Evolutionary conservation across 495 filamentous ascomycete species (phyloP).

Genomic region (Collariella sp.): DNA sequence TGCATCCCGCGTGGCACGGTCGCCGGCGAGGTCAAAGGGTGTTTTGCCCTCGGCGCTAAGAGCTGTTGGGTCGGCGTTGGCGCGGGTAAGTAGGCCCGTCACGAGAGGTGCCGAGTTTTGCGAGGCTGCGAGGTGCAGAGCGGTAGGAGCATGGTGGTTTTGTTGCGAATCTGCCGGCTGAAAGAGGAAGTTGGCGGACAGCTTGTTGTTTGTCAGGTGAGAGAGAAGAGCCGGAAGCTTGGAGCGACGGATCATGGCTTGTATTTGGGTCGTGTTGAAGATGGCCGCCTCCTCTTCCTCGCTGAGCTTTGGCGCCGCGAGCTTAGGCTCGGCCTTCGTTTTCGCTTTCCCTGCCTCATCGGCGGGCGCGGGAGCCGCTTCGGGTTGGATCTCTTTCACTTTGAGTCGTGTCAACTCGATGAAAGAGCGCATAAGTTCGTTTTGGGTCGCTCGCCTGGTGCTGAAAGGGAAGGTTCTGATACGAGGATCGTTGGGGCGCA

Average conservation of each 20-base stretch:
- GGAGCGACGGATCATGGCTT: slow-evolving; percentile 78
- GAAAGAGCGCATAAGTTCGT: slow-evolving; percentile 86
- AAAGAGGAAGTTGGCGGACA: slow-evolving; percentile 71
- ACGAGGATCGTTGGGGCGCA: slow-evolving; percentile 74
- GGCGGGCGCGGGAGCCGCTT: slow-evolving; percentile 46
- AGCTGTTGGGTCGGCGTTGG: slow-evolving; percentile 61
- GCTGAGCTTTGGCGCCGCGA: slow-evolving; percentile 48
- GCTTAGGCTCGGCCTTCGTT: slow-evolving; percentile 38
- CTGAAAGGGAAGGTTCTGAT: slow-evolving; percentile 87
- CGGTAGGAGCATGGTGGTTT: slow-evolving; percentile 77
- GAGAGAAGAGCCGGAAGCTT: slow-evolving; percentile 80
- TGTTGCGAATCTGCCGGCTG: slow-evolving; percentile 55
- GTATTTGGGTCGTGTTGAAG: slow-evolving; percentile 78
- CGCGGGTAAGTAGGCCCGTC: slow-evolving; percentile 66
- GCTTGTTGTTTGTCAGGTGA: slow-evolving; percentile 68
- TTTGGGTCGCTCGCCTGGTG: slow-evolving; percentile 88
- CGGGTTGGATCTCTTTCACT: slow-evolving; percentile 57
- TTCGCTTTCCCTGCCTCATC: slow-evolving; percentile 27
- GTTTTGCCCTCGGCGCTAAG: slow-evolving; percentile 63
- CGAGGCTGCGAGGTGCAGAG: slow-evolving; percentile 77
- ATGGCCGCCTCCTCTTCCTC: slow-evolving; percentile 74
- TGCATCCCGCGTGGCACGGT: slow-evolving; percentile 78
- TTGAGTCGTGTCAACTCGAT: slow-evolving; percentile 88
- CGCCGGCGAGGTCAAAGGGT: slow-evolving; percentile 78
- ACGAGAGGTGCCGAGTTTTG: slow-evolving; percentile 67